Base-by-base conservation (phyloP, 495 filamentous ascomycete species). In the Aspergillus panamensis region DNA sequence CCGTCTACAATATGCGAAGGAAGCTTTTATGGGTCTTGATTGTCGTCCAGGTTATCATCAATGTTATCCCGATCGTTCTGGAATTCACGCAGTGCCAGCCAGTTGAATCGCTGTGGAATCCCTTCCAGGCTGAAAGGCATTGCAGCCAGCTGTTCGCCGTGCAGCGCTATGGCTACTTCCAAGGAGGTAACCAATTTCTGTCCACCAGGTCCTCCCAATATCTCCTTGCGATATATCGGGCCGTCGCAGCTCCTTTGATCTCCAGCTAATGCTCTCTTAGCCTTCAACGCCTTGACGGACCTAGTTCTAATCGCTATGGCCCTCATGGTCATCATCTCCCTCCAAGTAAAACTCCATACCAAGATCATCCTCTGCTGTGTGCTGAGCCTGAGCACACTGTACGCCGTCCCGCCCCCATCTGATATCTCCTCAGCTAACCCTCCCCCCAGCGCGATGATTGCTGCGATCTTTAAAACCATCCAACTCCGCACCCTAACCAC, bases 1-100 rank as follows among this genome's bases (percentile, higher is more conserved):
- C 32, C 9, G 53, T 42, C 17, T 47, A 56, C 10, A 49, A 56
- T 8, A 2, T 49, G 8, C 53, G 53, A 2, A 45, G 53, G 14
- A 56, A 56, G 13, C 14, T 56, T 20, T 33, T 56, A 1, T 56
- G 53, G 53, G 19, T 3, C 1, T 21, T 56, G 6, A 49, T 56
- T 9, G 53, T 8, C 12, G 20, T 31, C 4, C 44, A 56, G n/a
- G 12, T 39, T 8, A 13, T 56, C 9, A 1, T 56, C 20, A 49
- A 49, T 12, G 29, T 56, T 17, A 56, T 49, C 17, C 53, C 44
- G 3, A 30, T 33, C 13, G 29, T 56, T 8, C 33, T 56, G 3
- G 44, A 56, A 25, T 56, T 49, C 16, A 56, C 53, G 8, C 32
- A 49, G 39, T 56, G 53, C 13, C 16, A 30, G n/a, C 44, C 44